Conservation (phyloP, 352 stramenopile species). For the Phytophthora cryptogea region DNA sequence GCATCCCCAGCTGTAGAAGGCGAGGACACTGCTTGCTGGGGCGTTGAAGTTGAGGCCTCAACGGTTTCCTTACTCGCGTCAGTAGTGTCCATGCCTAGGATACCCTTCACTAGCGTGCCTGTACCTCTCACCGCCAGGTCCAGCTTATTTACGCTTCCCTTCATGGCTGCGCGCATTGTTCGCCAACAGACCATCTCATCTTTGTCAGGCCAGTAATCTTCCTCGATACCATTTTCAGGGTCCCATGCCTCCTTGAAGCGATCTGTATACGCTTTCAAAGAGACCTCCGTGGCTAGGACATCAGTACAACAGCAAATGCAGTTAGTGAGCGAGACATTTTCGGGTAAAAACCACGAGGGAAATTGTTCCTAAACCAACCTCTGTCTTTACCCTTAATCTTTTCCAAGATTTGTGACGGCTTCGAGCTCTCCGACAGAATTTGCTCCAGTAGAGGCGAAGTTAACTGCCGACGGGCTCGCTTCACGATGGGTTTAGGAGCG, state of each 20-base stretch:
- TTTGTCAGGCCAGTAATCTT: slow-evolving; percentile 95
- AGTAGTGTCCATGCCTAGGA: slow-evolving; percentile 49
- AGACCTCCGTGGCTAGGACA: slow-evolving; percentile 58
- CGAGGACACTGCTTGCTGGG: neutral
- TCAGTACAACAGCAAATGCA: slow-evolving; percentile 1
- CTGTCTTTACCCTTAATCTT: slow-evolving; percentile 74
- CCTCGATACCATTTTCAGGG: slow-evolving; percentile 95
- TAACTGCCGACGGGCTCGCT: slow-evolving; percentile 34
- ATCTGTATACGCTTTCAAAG: slow-evolving; percentile 82
- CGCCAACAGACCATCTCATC: slow-evolving; percentile 90
- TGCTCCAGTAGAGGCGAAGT: slow-evolving; percentile 70
- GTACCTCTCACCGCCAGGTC: slow-evolving; percentile 66
- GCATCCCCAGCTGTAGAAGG: slow-evolving; percentile 6
- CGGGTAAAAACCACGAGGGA: neutral
- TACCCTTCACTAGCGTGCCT: slow-evolving; percentile 69
- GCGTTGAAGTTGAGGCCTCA: slow-evolving; percentile 9
- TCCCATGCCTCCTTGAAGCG: slow-evolving; percentile 94
- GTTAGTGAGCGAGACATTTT: neutral
- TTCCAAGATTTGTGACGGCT: slow-evolving; percentile 72
- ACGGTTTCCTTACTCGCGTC: slow-evolving; percentile 25
- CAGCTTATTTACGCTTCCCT: slow-evolving; percentile 71
- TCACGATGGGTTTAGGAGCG: slow-evolving; percentile 28
- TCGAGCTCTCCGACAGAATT: slow-evolving; percentile 79
- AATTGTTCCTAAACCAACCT: slow-evolving; percentile 30
- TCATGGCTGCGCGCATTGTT: slow-evolving; percentile 83